Evolutionary conservation across 208 protist species (phyloP).

Genomic region (Crithidia acanthocephali): DNA sequence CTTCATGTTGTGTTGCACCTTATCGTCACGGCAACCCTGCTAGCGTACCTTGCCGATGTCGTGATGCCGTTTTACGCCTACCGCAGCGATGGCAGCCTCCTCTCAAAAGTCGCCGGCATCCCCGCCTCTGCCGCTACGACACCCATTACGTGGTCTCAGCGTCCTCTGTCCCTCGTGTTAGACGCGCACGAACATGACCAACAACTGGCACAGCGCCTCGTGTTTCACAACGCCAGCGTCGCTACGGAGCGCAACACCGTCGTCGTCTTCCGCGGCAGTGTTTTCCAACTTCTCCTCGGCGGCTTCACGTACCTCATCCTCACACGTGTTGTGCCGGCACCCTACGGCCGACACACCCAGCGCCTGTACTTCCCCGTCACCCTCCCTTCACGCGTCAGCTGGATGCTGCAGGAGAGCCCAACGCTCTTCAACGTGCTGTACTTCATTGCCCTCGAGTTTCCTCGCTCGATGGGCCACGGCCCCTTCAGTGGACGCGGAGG

Average conservation of each 20-base stretch:
- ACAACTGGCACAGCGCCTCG: constrained; percentile 1
- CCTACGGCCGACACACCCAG: constrained; percentile 46
- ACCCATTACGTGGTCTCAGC: constrained; percentile 6
- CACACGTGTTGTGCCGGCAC: constrained; percentile 34
- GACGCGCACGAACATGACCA: background rate
- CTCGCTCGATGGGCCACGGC: constrained; percentile 27
- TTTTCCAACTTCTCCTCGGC: constrained; percentile 41
- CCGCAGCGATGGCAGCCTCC: background rate
- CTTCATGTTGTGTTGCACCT: constrained; percentile 22
- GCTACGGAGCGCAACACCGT: constrained; percentile 31
- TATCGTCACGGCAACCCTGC: constrained; percentile 16
- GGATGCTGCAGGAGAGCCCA: constrained; percentile 76
- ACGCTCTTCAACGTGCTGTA: constrained; percentile 72
- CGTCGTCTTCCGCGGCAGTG: constrained; percentile 16
- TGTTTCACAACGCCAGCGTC: constrained; percentile 1
- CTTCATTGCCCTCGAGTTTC: constrained; percentile 64
- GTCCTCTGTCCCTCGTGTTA: constrained; percentile 9
- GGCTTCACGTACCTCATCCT: constrained; percentile 38
- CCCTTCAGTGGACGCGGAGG: background rate
- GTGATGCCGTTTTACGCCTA: constrained; percentile 38
- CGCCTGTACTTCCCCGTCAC: constrained; percentile 10
- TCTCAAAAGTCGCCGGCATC: background rate
- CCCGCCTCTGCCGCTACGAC: background rate
- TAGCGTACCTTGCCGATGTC: constrained; percentile 26
- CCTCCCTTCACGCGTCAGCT: constrained; percentile 55